phyloP scores from a whole-genome alignment of 108 stramenopile species.

The Parmales sp. region DNA sequence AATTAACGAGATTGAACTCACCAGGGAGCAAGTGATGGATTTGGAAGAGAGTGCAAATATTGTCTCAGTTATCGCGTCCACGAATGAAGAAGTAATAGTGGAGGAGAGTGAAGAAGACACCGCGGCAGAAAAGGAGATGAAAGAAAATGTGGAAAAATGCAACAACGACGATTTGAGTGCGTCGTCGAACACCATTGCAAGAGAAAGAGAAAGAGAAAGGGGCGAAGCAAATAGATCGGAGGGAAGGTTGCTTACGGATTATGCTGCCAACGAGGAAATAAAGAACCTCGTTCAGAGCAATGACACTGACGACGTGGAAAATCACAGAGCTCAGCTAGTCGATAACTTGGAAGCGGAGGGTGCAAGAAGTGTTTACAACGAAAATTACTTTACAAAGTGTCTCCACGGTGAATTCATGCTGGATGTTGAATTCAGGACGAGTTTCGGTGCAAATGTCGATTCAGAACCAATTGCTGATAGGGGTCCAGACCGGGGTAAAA shows the following conservation, averaged over 20 bases:
- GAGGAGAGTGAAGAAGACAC: neutral
- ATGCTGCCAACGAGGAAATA: too few species aligned
- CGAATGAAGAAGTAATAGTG: neutral
- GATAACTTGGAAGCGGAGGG: slow-evolving; percentile 5
- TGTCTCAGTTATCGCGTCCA: neutral
- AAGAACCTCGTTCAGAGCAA: neutral
- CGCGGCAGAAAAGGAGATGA: neutral
- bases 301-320: neutral
- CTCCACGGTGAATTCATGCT: neutral
- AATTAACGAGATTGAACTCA: too few species aligned
- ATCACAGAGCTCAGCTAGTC: neutral
- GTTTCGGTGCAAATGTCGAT: too few species aligned
- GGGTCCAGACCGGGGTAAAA: too few species aligned
- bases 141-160: neutral
- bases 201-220: too few species aligned
- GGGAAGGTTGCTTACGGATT: too few species aligned
- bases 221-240: too few species aligned
- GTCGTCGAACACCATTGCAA: too few species aligned
- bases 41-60: neutral
- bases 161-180: too few species aligned
- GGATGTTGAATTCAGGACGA: too few species aligned
- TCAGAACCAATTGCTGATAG: too few species aligned
- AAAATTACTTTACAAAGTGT: neutral
- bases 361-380: neutral
- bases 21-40: too few species aligned